These are phyloP conservation scores for Penicillium italicum DNA, from an alignment of 2,329 filamentous ascomycete genomes.

Conservation along the genomic window DNA sequence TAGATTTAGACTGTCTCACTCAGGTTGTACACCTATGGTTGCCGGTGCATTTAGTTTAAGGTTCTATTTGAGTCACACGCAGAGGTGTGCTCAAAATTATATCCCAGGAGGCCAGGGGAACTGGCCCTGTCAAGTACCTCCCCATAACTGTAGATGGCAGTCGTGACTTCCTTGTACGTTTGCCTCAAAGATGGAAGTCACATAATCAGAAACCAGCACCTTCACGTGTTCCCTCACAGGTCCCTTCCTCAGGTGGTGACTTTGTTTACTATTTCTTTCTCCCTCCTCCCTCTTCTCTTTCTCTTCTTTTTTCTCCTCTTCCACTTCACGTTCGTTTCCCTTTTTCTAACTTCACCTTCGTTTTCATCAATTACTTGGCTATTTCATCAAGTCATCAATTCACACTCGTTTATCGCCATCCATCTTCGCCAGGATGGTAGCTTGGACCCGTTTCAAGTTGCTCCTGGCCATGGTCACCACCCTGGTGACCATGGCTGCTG, in stretches of 20 bases:
- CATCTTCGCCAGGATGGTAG: background rate
- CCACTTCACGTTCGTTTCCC: background rate
- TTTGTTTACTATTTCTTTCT: constrained; percentile 4
- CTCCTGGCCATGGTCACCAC: constrained; percentile 22
- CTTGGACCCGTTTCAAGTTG: constrained; percentile 13
- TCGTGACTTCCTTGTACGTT: constrained; percentile 3
- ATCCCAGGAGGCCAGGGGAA: background rate
- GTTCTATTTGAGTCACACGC: constrained; percentile 3
- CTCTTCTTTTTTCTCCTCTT: constrained; percentile 1
- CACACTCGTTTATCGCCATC: background rate
- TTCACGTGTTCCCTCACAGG: background rate
- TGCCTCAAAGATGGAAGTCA: background rate
- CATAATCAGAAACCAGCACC: background rate
- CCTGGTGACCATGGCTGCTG: constrained; percentile 15
- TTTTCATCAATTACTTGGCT: constrained; percentile 1
- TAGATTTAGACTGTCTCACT: constrained; percentile 3
- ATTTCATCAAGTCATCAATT: background rate
- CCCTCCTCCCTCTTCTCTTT: background rate
- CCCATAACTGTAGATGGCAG: background rate
- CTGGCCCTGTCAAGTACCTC: background rate
- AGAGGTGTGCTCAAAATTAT: background rate
- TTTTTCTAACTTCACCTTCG: background rate
- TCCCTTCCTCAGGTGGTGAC: background rate
- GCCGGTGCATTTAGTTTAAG: background rate
- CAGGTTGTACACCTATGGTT: background rate